Conservation (phyloP, 140 eudicot genomes). For the Stevia rebaudiana region DNA sequence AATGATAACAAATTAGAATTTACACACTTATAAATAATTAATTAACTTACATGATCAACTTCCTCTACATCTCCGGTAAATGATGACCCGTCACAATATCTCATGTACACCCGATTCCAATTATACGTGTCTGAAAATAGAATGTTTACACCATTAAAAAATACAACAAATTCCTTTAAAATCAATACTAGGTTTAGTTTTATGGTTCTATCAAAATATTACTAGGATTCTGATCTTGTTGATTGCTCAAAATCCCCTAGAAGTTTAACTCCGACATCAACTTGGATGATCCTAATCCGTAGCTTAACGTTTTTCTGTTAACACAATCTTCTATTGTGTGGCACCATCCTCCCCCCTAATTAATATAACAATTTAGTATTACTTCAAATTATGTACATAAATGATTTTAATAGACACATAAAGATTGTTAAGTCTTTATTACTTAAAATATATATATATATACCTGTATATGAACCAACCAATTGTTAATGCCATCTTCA, state of each 20-base stretch:
- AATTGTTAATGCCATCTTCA: constrained; percentile 41
- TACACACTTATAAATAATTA: not conserved
- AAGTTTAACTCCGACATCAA: constrained; percentile 24
- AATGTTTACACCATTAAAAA: not conserved
- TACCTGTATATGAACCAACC: constrained; percentile 58
- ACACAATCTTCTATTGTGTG: constrained; percentile 28
- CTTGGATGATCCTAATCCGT: constrained; percentile 43
- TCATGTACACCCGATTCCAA: constrained; percentile 49
- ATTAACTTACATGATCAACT: constrained; percentile 39
- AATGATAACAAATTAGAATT: not conserved
- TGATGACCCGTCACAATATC: constrained; percentile 68
- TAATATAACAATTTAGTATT: too few relatives aligned
- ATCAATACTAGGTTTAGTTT: not conserved
- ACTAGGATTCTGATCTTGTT: constrained; percentile 42
- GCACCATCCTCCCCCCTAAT: constrained; percentile 69
- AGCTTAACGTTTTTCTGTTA: constrained; percentile 19
- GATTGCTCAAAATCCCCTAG: constrained; percentile 47
- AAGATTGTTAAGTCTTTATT: too few relatives aligned
- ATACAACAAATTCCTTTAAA: too few relatives aligned
- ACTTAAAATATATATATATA: not conserved
- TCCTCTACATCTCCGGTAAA: constrained; percentile 55
- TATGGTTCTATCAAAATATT: not conserved
- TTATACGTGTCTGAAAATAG: constrained; percentile 37
- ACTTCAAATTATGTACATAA: too few relatives aligned
- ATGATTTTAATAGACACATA: not conserved